These are phyloP conservation scores for Colletotrichum lentis DNA, from an alignment of 2,329 filamentous ascomycete species.

Conservation along the genomic window DNA sequence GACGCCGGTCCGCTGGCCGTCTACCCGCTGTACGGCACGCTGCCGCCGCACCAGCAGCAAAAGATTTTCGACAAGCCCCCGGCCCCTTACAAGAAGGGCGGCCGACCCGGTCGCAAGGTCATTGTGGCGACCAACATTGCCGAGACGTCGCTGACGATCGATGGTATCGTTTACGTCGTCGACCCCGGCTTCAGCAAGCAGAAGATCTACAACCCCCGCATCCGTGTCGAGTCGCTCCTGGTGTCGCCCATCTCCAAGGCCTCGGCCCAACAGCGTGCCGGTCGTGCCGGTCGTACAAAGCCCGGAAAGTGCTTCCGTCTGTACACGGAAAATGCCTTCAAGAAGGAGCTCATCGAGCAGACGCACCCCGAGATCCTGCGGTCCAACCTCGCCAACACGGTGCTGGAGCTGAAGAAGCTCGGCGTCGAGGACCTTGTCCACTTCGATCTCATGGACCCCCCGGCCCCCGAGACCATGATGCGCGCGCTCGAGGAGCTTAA, in stretches of 20 bases:
- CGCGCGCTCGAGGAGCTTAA: slow-evolving; percentile 96
- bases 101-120: slow-evolving; percentile 88
- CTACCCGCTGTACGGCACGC: slow-evolving; percentile 92
- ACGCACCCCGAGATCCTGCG: slow-evolving; percentile 95
- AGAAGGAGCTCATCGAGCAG: slow-evolving; percentile 96
- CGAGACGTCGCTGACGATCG: slow-evolving; percentile 96
- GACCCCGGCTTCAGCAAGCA: slow-evolving; percentile 99
- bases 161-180: slow-evolving; percentile 99
- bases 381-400: slow-evolving; percentile 93
- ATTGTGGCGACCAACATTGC: slow-evolving; percentile 98
- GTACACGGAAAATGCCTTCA: slow-evolving; percentile 95
- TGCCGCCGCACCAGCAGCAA: slow-evolving; percentile 93
- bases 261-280: slow-evolving; percentile 94
- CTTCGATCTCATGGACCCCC: slow-evolving; percentile 98
- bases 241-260: slow-evolving; percentile 98
- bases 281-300: slow-evolving; percentile 98
- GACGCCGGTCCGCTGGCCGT: slow-evolving; percentile 89
- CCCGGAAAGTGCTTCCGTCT: slow-evolving; percentile 98
- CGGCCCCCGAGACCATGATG: slow-evolving; percentile 98
- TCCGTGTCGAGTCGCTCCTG: slow-evolving; percentile 94
- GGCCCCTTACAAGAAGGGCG: slow-evolving; percentile 73
- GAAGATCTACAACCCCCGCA: slow-evolving; percentile 97
- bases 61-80: slow-evolving; percentile 93
- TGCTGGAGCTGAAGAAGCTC: slow-evolving; percentile 96
- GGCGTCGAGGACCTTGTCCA: slow-evolving; percentile 95